Conservation (phyloP, 2,329 filamentous ascomycete species). For the Colletotrichum sp. region DNA sequence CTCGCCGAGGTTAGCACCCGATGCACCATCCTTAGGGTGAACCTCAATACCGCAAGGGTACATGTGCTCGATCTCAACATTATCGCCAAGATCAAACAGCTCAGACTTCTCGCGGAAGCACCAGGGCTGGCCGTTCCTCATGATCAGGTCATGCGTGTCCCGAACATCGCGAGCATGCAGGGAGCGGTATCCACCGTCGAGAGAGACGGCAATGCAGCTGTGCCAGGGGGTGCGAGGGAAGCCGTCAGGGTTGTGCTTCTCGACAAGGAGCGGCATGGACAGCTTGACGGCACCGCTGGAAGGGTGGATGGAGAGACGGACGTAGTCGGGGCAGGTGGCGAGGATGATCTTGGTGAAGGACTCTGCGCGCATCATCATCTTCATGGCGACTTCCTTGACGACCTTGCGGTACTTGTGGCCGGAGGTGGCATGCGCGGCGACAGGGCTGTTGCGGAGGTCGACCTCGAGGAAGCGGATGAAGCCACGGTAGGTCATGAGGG, state of each 20-base stretch:
- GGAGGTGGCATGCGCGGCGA: constrained; percentile 4
- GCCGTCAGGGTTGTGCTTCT: constrained; percentile 22
- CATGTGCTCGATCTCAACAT: constrained; percentile 22
- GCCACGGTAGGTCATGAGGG: constrained; percentile 23
- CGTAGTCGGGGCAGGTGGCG: constrained; percentile 18
- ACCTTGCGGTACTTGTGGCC: constrained; percentile 22
- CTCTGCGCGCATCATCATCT: constrained; percentile 22
- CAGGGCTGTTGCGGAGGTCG: constrained; percentile 17
- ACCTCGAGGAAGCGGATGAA: constrained; percentile 24
- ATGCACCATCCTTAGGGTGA: neutral
- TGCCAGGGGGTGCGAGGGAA: constrained; percentile 37
- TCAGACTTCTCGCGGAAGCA: constrained; percentile 39
- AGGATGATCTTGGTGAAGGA: constrained; percentile 23
- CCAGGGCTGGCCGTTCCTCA: constrained; percentile 35
- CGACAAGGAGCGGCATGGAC: constrained; percentile 25
- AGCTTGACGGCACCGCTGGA: constrained; percentile 23
- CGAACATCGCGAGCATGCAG: constrained; percentile 23
- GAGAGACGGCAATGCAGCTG: constrained; percentile 33
- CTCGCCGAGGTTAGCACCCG: neutral
- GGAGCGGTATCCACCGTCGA: constrained; percentile 30
- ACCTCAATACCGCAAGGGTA: constrained; percentile 22
- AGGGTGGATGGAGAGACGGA: constrained; percentile 25
- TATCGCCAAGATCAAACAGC: constrained; percentile 25
- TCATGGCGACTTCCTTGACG: constrained; percentile 23
- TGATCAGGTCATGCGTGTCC: constrained; percentile 35